Percentiles rank a stretch among this genome's conserved stretches.
Evolutionary conservation across 768 basidiomycete genomes (phyloP).

Genomic region (Paxillus ammoniavirescens): DNA sequence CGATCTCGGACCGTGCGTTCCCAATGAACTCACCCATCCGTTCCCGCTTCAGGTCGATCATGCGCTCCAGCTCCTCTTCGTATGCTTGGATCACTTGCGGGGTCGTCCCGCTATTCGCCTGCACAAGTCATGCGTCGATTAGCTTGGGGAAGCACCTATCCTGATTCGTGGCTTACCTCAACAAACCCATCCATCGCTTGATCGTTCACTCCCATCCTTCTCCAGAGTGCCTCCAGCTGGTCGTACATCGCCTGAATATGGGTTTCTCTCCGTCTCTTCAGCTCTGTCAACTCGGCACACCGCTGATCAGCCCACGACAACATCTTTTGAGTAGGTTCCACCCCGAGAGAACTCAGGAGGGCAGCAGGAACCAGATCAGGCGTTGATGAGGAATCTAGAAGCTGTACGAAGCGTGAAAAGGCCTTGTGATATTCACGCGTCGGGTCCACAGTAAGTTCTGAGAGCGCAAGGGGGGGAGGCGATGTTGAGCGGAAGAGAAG

Average conservation of each 20-base stretch:
- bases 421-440: conserved; percentile 50
- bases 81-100: conserved; percentile 78
- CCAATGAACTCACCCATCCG: conserved; percentile 83
- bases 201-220: conserved; percentile 76
- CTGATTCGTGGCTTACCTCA: conserved; percentile 42
- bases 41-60: conserved; percentile 85
- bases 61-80: conserved; percentile 85
- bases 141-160: neutral
- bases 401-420: conserved; percentile 61
- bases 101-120: conserved; percentile 71
- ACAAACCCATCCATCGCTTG: conserved; percentile 90
- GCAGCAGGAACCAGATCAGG: conserved; percentile 21
- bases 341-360: conserved; percentile 39
- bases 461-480: conserved; percentile 8
- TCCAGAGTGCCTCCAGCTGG: conserved; percentile 89
- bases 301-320: conserved; percentile 66
- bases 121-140: conserved; percentile 3
- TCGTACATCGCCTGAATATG: conserved; percentile 95
- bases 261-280: conserved; percentile 71
- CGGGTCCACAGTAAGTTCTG: conserved; percentile 12
- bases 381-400: conserved; percentile 43
- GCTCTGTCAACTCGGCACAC: conserved; percentile 60
- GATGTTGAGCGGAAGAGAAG: conserved; percentile 36
- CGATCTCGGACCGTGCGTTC: conserved; percentile 80
- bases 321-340: conserved; percentile 78